Base-by-base conservation (phyloP, 208 protist species). In the Crithidia brevicula region DNA sequence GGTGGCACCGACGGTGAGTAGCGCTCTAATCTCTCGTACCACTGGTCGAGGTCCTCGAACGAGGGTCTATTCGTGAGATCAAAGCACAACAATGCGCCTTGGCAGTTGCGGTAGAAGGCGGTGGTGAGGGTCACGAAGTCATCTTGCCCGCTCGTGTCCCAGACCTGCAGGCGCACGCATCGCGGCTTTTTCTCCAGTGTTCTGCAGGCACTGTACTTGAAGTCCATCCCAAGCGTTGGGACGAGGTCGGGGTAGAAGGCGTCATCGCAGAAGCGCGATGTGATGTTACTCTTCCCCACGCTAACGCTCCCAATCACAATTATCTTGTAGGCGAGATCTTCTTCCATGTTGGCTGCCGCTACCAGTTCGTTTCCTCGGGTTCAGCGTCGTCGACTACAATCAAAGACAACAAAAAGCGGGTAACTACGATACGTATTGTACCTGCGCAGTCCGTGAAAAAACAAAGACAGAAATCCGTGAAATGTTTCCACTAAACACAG, bases 71-170 rank as follows among this genome's bases (percentile, higher is more conserved):
- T 98, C 20, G 98, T 99, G 31, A 99, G 88, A 69, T 99, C 98
- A 70, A 99, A 99, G 70, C 98, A 98, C 7, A 99, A 79, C 10
- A 99, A 38, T 3, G 88, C 90, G 11, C 89, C 94, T 49, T 94
- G 85, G 72, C 91, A 95, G 72, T 95, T 95, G 43, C 94, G 85
- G 64, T 98, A 98, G 67, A 96, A 98, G 47, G 90, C 93, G 7
- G 91, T 94, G 11, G 92, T 95, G 53, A 98, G 85, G 10, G 94
- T 89, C 25, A 93, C 83, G 60, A 95, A 97, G 49, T 84, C 83
- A 61, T 97, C 93, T 36, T 97, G 93, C 3, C 93, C 93, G 16
- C 89, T 92, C 22, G 91, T 97, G 64, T 97, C 93, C 91, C 93
- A 97, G 13, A 97, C 74, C 67, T 96, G 89, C 51, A 97, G 81